Conservation (phyloP, 768 basidiomycete species). For the Strobilomyces confusus region DNA sequence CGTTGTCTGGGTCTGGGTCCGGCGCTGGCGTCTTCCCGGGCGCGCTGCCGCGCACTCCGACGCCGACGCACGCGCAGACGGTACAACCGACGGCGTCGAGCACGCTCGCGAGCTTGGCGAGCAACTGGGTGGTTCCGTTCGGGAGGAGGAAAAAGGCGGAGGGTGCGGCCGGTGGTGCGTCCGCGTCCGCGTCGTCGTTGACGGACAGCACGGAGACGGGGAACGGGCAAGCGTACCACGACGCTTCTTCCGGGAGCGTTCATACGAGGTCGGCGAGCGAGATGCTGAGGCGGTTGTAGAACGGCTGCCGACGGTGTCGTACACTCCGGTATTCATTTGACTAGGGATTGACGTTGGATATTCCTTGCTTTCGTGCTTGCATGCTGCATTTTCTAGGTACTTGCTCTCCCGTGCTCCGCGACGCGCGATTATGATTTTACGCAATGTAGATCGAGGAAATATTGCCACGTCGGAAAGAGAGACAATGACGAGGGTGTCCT, state of each 20-base stretch:
- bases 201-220: slow-evolving; percentile 17
- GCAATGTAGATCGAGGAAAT: no score
- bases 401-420: background rate
- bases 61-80: slow-evolving; percentile 1
- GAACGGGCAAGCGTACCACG: slow-evolving; percentile 21
- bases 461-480: no score
- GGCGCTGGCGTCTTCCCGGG: background rate
- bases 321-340: no score
- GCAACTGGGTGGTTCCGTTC: slow-evolving; percentile 63
- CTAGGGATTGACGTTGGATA: no score
- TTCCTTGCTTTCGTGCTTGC: background rate
- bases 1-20: slow-evolving; percentile 36
- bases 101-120: slow-evolving; percentile 55
- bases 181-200: slow-evolving; percentile 3
- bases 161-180: slow-evolving; percentile 1
- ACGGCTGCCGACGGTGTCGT: no score
- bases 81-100: slow-evolving; percentile 43
- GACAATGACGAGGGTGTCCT: no score
- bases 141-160: slow-evolving; percentile 46
- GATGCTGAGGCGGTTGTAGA: slow-evolving; percentile 29
- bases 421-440: background rate
- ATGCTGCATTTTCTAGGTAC: background rate
- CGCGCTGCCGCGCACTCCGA: slow-evolving; percentile 3
- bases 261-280: slow-evolving; percentile 36
- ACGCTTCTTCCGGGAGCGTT: slow-evolving; percentile 13